Percentiles rank a stretch among this genome's conserved stretches.
Conservation (phyloP, 192 early-diverging fungal species). For the Phlyctochytrium bullatum region DNA sequence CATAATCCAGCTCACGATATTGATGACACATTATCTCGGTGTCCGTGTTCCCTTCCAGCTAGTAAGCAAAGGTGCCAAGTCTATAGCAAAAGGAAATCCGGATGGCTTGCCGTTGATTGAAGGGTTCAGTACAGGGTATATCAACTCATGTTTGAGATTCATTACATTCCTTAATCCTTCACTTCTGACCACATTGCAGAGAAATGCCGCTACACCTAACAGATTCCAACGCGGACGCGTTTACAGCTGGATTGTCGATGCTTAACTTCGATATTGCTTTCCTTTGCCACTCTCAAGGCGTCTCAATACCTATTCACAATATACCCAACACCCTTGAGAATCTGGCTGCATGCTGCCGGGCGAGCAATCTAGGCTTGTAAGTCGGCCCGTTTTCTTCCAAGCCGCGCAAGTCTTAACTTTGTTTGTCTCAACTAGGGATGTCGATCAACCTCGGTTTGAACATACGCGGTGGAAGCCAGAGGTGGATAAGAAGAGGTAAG, state of each 20-base stretch:
- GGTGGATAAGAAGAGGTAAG: too few relatives aligned
- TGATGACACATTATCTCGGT: slow-evolving; percentile 45
- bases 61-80: slow-evolving; percentile 22
- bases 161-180: background rate
- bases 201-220: slow-evolving; percentile 38
- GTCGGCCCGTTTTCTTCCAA: too few relatives aligned
- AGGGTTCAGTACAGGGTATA: too few relatives aligned
- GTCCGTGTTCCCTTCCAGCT: slow-evolving; percentile 40
- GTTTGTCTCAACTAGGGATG: background rate
- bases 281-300: slow-evolving; percentile 44
- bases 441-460: background rate
- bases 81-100: background rate
- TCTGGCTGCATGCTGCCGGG: slow-evolving; percentile 44
- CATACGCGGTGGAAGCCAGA: background rate
- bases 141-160: background rate
- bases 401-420: too few relatives aligned
- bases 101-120: background rate
- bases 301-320: slow-evolving; percentile 28
- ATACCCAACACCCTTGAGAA: slow-evolving; percentile 43
- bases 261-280: slow-evolving; percentile 49
- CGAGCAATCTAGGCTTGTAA: slow-evolving; percentile 37
- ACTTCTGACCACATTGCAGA: slow-evolving; percentile 9
- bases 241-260: slow-evolving; percentile 38
- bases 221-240: slow-evolving; percentile 38
- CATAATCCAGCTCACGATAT: slow-evolving; percentile 36